phyloP scores from a whole-genome alignment of 306 rosid genomes.

The Pyrus betulifolia region DNA sequence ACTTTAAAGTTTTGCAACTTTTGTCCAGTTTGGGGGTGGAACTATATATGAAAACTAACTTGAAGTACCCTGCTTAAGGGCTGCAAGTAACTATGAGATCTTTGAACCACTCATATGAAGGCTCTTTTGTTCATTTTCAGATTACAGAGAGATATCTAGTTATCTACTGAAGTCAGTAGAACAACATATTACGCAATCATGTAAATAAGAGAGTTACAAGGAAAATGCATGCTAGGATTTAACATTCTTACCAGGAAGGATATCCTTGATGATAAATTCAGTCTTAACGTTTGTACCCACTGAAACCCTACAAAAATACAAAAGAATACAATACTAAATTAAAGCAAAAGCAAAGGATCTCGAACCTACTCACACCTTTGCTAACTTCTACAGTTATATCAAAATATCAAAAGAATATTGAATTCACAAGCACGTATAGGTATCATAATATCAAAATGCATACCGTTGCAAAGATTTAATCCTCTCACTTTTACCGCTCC shows the following conservation, averaged over 20 bases:
- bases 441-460: neutral
- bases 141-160: neutral
- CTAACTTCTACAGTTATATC: neutral
- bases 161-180: neutral
- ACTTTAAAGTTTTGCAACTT: neutral
- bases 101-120: neutral
- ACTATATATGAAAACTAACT: neutral
- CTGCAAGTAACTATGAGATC: neutral
- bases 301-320: constrained; percentile 37
- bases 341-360: neutral
- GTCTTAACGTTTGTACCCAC: constrained; percentile 36
- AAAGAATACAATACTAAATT: neutral
- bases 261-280: constrained; percentile 38
- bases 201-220: neutral
- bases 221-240: neutral
- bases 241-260: constrained; percentile 46
- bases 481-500: constrained; percentile 10
- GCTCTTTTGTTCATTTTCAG: neutral
- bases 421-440: neutral
- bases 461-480: constrained; percentile 6
- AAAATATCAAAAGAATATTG: neutral
- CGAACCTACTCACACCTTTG: neutral
- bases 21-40: neutral
- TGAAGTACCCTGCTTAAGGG: neutral
- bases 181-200: neutral